Evolutionary conservation across 2,329 filamentous ascomycete species (phyloP), one percentile per base, ranked within the genome.

Genomic region (Aspergillus vadensis): DNA sequence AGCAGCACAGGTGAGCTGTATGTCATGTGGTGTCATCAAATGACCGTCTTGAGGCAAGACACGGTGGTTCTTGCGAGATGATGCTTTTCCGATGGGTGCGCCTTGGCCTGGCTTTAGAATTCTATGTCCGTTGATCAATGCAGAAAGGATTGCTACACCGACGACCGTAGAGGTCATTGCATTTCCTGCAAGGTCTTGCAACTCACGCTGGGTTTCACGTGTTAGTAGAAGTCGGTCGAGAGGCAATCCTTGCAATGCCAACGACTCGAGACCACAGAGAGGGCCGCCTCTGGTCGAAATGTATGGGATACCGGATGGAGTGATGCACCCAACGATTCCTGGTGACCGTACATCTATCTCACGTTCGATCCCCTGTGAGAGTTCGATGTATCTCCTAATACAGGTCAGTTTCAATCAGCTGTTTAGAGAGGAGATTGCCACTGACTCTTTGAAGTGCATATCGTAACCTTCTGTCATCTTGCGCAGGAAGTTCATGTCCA

Each of bases 101-200:
- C 12, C 32, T 36, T 62, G 39, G 0, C 67, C 72, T 25, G 61
- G 58, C n/a, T 69, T 57, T 5, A 78, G 64, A n/a, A 72, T 65
- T 51, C 66, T 66, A 51, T 70, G 68, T 58, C 64, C 73, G 23
- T 74, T 70, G 39, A 86, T 81, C 1, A 93, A 72, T 0, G 85
- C 82, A 1, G 85, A 79, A 2, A 91, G 67, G 1, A 90, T 81
- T 0, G 85, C 83, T 1, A 84, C 80, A 2, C 87, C 88, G 9
- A 92, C 85, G 0, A 92, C 88, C 0, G 90, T 89, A 0, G 86
- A 86, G 1, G 85, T 87, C 91, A 94, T 94, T 0, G 91, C 91
- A 71, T 95, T 94, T 0, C 91, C 91, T 2, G 89, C 89, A 2
- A 94, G 77, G 64, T 92, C 86, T 63, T 88, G 85, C 2, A 91